A percentile compares a stretch with the other conserved stretches of the same genome.
Conservation (phyloP, 257 asterid genomes). For the Solanum ahanhuiri region DNA sequence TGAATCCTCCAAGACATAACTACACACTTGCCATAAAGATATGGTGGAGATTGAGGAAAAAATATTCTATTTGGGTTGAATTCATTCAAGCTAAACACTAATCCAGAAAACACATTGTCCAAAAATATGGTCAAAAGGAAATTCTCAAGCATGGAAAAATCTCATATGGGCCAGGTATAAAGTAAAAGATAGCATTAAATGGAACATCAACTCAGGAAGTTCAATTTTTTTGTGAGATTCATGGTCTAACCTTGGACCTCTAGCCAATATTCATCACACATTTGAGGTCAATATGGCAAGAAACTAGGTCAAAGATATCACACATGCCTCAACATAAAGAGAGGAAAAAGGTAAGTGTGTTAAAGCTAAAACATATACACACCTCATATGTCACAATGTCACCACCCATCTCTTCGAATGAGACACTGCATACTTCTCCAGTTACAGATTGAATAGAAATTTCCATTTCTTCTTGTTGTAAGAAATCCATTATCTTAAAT, state of each 20-base stretch:
- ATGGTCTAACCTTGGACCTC: not conserved
- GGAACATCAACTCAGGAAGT: not conserved
- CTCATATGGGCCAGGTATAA: not conserved
- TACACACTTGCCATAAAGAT: not conserved
- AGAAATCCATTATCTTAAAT: constrained; percentile 58
- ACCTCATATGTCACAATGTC: constrained; percentile 86
- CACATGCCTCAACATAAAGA: too few relatives aligned
- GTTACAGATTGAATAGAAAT: constrained; percentile 75
- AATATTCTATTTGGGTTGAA: not conserved
- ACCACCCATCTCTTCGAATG: constrained; percentile 57
- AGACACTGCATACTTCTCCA: constrained; percentile 70
- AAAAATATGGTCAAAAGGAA: not conserved
- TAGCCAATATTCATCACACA: not conserved
- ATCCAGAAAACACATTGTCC: not conserved
- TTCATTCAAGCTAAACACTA: not conserved
- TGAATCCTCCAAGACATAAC: not conserved
- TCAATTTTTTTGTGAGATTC: not conserved
- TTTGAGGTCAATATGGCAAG: not conserved
- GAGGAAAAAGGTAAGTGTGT: not conserved
- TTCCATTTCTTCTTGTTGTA: constrained; percentile 84
- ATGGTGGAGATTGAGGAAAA: not conserved
- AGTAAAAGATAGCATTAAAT: not conserved
- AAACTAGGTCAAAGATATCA: too few relatives aligned
- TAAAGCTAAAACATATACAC: constrained; percentile 3
- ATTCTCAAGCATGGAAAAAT: not conserved